These are phyloP conservation scores for Auxenochlorella protothecoides DNA, from an alignment of 139 green algal species.

Conservation along the genomic window DNA sequence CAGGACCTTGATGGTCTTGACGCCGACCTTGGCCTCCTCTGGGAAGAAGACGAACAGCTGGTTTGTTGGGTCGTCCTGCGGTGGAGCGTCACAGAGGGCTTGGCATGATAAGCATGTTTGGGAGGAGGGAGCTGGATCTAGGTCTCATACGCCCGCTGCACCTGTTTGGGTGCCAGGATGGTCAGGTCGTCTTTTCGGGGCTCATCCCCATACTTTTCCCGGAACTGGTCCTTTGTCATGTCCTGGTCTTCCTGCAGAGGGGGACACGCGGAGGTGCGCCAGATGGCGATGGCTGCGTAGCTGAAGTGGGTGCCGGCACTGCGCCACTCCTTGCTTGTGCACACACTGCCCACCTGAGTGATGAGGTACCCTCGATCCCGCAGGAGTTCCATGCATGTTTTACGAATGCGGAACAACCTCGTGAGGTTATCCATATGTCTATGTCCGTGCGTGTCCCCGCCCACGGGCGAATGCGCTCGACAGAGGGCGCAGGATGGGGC, in stretches of 20 bases:
- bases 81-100: background rate
- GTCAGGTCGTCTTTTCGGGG: slow-evolving; percentile 71
- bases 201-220: slow-evolving; percentile 64
- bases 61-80: slow-evolving; percentile 25
- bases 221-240: slow-evolving; percentile 66
- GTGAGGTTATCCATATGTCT: slow-evolving; percentile 55
- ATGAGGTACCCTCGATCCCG: slow-evolving; percentile 82
- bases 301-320: background rate
- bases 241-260: slow-evolving; percentile 56
- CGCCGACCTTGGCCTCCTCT: slow-evolving; percentile 84
- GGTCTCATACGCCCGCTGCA: background rate
- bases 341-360: slow-evolving; percentile 27
- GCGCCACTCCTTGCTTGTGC: background rate
- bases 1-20: slow-evolving; percentile 91
- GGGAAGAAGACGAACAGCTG: slow-evolving; percentile 97
- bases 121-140: background rate
- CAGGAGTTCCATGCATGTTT: slow-evolving; percentile 88
- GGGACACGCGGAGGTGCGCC: background rate
- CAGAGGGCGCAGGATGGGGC: background rate
- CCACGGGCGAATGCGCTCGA: background rate
- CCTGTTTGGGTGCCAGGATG: slow-evolving; percentile 58
- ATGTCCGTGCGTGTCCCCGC: background rate
- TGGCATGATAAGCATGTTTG: background rate
- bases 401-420: slow-evolving; percentile 53
- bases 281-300: background rate